phyloP scores from a whole-genome alignment of 306 rosid genomes.

The Alnus rubra region DNA sequence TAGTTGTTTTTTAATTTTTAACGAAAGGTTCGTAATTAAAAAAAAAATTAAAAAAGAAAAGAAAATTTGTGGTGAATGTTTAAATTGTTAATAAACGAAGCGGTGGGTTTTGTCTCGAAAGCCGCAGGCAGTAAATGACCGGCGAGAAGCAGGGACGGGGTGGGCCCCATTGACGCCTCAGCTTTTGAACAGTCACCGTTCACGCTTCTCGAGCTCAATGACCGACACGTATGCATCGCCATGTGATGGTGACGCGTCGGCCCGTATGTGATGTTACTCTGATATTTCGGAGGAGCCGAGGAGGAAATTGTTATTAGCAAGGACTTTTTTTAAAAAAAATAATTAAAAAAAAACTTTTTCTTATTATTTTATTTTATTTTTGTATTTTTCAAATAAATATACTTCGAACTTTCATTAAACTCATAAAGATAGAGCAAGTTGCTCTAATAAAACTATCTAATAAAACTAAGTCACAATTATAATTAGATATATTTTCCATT shows the following conservation, averaged over 20 bases:
- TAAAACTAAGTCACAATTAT: too few species aligned
- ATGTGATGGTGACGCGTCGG: conserved; percentile 12
- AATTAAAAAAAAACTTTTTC: too few species aligned
- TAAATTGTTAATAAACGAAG: neutral
- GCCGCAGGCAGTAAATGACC: conserved; percentile 1
- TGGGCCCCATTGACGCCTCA: conserved; percentile 15
- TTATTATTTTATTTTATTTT: too few species aligned
- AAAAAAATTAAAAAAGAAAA: too few species aligned
- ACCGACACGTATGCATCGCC: conserved; percentile 7
- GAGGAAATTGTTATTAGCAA: neutral
- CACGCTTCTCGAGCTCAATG: neutral
- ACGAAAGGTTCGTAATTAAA: too few species aligned
- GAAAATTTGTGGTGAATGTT: neutral
- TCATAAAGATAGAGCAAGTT: too few species aligned
- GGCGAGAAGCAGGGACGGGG: neutral
- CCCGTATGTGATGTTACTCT: neutral
- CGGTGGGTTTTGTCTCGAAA: conserved; percentile 13
- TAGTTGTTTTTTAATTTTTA: too few species aligned
- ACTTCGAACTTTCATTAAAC: too few species aligned
- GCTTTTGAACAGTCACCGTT: conserved; percentile 15
- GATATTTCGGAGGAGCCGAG: neutral
- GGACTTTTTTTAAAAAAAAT: too few species aligned
- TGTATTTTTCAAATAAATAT: too few species aligned
- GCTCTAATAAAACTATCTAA: too few species aligned
- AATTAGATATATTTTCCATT: too few species aligned